These are phyloP conservation scores for Fusarium ambrosium DNA, from an alignment of 2,329 filamentous ascomycete genomes.

Conservation along the genomic window DNA sequence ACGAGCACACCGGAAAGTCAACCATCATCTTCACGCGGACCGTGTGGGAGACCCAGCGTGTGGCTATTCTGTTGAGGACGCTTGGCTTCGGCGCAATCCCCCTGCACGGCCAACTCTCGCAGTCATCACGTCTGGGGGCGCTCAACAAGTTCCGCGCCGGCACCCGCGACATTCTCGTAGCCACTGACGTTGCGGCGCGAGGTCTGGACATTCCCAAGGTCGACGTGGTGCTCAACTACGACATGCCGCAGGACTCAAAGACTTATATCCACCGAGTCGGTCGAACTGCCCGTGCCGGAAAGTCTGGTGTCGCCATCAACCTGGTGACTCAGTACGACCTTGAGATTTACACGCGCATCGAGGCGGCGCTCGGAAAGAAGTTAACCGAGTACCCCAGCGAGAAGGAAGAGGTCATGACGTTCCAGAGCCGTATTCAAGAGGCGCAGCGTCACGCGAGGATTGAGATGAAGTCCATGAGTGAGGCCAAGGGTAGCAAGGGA, in stretches of 20 bases:
- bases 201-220: slow-evolving; percentile 95
- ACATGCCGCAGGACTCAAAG: slow-evolving; percentile 86
- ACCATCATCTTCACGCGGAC: slow-evolving; percentile 94
- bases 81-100: slow-evolving; percentile 93
- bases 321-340: slow-evolving; percentile 91
- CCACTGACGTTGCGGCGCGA: slow-evolving; percentile 93
- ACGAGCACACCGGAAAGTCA: slow-evolving; percentile 88
- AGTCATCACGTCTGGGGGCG: slow-evolving; percentile 87
- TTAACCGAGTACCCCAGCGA: slow-evolving; percentile 76
- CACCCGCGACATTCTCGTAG: slow-evolving; percentile 87
- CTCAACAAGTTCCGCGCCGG: slow-evolving; percentile 90
- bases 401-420: slow-evolving; percentile 88
- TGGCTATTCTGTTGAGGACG: slow-evolving; percentile 84
- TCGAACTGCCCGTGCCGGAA: slow-evolving; percentile 88
- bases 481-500: slow-evolving; percentile 73
- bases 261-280: slow-evolving; percentile 93
- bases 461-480: slow-evolving; percentile 85
- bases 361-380: slow-evolving; percentile 84
- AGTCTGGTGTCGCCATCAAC: slow-evolving; percentile 83
- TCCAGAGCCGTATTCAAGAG: slow-evolving; percentile 82
- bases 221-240: slow-evolving; percentile 87
- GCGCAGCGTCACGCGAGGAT: slow-evolving; percentile 83
- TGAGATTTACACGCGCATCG: slow-evolving; percentile 84
- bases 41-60: slow-evolving; percentile 88
- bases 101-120: slow-evolving; percentile 90